Evolutionary conservation across 495 filamentous ascomycete genomes (phyloP).

Genomic region (Penicillium riverlandense): DNA sequence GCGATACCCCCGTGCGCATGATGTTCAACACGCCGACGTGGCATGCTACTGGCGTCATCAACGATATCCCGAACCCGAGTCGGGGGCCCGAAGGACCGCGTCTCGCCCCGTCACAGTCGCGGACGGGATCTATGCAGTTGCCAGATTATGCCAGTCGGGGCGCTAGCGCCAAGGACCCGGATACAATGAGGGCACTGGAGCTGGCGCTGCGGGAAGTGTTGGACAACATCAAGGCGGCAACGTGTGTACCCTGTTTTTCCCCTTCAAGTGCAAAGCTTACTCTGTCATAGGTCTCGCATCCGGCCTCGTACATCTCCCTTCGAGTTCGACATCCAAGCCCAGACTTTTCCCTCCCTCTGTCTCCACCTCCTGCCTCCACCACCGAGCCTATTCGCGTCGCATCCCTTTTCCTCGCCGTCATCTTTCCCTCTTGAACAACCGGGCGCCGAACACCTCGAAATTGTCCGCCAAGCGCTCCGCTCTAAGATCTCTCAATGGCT

Average conservation of each 20-base stretch:
- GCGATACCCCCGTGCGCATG: slow-evolving; percentile 39
- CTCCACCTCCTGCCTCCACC: slow-evolving; percentile 74
- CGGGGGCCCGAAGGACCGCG: slow-evolving; percentile 29
- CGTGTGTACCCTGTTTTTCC: slow-evolving; percentile 44
- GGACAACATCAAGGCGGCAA: slow-evolving; percentile 71
- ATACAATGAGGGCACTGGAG: slow-evolving; percentile 73
- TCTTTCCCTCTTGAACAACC: slow-evolving; percentile 74
- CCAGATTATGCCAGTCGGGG: slow-evolving; percentile 52
- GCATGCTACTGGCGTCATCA: slow-evolving; percentile 77
- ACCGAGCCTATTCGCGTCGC: slow-evolving; percentile 63
- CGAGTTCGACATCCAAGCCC: slow-evolving; percentile 71
- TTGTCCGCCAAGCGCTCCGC: slow-evolving; percentile 56
- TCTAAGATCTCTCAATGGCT: slow-evolving; percentile 60
- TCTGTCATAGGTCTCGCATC: slow-evolving; percentile 7
- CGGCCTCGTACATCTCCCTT: slow-evolving; percentile 53
- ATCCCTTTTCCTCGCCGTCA: slow-evolving; percentile 58
- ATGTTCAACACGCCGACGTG: slow-evolving; percentile 60
- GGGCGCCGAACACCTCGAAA: slow-evolving; percentile 59
- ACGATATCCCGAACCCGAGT: slow-evolving; percentile 53
- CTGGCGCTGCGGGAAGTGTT: slow-evolving; percentile 75
- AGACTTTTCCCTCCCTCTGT: slow-evolving; percentile 76
- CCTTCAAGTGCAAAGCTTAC: neutral
- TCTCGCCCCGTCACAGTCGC: slow-evolving; percentile 32
- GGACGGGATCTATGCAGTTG: slow-evolving; percentile 39
- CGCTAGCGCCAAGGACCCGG: slow-evolving; percentile 55